These are phyloP conservation scores for Dictyostelium citrinum DNA, from an alignment of 78 protist species.

Conservation along the genomic window DNA sequence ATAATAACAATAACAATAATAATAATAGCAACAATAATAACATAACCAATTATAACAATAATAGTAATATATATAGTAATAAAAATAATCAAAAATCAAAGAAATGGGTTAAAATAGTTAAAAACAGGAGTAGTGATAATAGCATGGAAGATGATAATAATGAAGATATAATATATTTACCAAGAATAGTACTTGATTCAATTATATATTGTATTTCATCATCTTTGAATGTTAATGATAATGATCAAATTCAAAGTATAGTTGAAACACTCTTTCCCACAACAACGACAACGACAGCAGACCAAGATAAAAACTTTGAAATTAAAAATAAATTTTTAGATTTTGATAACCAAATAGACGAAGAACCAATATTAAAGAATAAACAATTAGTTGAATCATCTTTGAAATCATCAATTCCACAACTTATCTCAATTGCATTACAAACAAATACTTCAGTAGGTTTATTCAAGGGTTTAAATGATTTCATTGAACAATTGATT, in stretches of 20 bases:
- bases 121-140: neutral
- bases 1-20: neutral
- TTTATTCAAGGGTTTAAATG: neutral
- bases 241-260: neutral
- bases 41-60: no score
- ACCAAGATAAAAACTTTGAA: neutral
- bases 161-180: neutral
- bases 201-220: conserved; percentile 2
- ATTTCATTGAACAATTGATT: neutral
- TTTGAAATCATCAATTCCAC: neutral
- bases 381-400: neutral
- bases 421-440: neutral
- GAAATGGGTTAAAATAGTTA: neutral
- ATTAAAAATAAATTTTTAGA: neutral
- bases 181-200: neutral
- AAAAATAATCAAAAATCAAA: neutral
- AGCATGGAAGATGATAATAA: neutral
- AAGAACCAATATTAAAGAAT: conserved; percentile 15
- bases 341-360: neutral
- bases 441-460: neutral
- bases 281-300: neutral
- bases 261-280: neutral
- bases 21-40: neutral
- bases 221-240: neutral
- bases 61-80: neutral